These are phyloP conservation scores for Mimosa pudica DNA, from an alignment of 306 rosid species.

Conservation along the genomic window DNA sequence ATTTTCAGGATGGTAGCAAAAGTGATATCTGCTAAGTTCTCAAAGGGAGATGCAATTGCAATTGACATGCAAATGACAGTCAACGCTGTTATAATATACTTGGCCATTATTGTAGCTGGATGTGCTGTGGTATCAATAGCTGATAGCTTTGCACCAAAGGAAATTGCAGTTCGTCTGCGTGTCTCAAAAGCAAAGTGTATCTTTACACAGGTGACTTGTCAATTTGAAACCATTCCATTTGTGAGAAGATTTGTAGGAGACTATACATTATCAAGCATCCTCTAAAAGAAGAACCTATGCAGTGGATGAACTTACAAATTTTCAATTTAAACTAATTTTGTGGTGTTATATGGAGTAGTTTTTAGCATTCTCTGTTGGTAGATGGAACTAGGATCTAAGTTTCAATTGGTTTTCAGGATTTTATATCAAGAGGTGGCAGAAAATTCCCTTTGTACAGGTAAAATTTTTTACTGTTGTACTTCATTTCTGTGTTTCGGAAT, in stretches of 20 bases:
- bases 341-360: constrained; percentile 14
- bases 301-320: background rate
- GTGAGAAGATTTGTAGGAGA: background rate
- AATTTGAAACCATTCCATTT: background rate
- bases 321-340: constrained; percentile 9
- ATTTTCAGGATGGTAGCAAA: constrained; percentile 77
- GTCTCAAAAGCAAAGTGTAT: constrained; percentile 78
- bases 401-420: constrained; percentile 66
- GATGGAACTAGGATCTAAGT: constrained; percentile 15
- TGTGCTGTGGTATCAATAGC: constrained; percentile 87
- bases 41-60: constrained; percentile 88
- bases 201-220: constrained; percentile 73
- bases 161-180: constrained; percentile 77
- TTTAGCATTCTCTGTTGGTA: background rate
- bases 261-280: background rate
- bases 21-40: constrained; percentile 63
- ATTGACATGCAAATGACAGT: constrained; percentile 93
- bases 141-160: constrained; percentile 82
- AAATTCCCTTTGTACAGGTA: constrained; percentile 87
- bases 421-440: constrained; percentile 80
- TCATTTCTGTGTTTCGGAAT: background rate
- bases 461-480: constrained; percentile 17
- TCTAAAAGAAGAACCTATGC: background rate
- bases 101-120: constrained; percentile 80
- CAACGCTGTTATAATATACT: constrained; percentile 71